Evolutionary conservation across 1,284 basidiomycete species (phyloP).

Genomic region (Golubevia sp.): DNA sequence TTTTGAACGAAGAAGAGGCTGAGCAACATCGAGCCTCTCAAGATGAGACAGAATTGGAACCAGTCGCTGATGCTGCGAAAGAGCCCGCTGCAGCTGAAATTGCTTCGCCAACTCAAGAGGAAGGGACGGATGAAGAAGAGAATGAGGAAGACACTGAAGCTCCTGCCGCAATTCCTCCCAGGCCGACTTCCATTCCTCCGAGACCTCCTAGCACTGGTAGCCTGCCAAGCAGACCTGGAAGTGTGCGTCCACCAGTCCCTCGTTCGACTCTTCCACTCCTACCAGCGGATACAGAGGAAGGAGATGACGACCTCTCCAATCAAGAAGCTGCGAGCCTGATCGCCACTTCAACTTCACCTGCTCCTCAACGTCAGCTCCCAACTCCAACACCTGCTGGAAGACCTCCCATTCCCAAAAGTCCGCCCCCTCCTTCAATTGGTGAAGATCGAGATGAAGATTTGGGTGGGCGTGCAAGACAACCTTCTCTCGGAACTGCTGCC

Average conservation of each 20-base stretch:
- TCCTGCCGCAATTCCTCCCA: background rate
- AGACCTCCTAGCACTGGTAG: slow-evolving; percentile 12
- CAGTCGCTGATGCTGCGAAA: background rate
- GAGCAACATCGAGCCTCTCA: background rate
- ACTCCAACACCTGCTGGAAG: background rate
- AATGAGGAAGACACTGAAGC: background rate
- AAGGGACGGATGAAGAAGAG: background rate
- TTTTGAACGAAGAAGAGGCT: slow-evolving; percentile 3
- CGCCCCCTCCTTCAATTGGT: slow-evolving; percentile 3
- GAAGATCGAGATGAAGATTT: background rate
- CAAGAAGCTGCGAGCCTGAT: background rate
- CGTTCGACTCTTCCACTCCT: slow-evolving; percentile 23
- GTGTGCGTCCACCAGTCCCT: slow-evolving; percentile 36
- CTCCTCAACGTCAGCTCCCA: background rate
- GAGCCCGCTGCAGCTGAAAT: background rate
- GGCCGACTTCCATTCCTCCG: background rate
- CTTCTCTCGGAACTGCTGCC: background rate
- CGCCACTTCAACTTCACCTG: background rate
- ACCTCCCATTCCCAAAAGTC: slow-evolving; percentile 7
- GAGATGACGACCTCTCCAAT: background rate
- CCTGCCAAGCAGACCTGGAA: slow-evolving; percentile 31
- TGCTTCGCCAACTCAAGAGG: background rate
- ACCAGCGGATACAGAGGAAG: slow-evolving; percentile 8
- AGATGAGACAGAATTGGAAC: no score
- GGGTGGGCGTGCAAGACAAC: background rate